Conservation (phyloP, 306 rosid genomes). For the Hippophae gyantsensis region DNA sequence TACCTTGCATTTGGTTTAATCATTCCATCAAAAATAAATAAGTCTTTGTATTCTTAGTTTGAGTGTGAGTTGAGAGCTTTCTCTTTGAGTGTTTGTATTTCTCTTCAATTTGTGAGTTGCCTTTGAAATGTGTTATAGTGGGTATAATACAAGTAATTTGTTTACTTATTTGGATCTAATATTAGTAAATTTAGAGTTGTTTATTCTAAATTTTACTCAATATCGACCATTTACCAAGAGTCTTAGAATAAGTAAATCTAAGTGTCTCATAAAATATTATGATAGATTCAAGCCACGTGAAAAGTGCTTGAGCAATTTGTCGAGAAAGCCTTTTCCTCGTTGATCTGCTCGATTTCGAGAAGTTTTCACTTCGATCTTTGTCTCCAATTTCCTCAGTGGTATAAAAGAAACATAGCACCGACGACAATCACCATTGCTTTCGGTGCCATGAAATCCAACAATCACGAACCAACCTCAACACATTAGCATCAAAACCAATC, state of each 20-base stretch:
- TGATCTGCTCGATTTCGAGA: slow-evolving; percentile 57
- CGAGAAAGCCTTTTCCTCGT: slow-evolving; percentile 51
- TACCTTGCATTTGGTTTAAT: no score
- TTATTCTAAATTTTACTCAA: no score
- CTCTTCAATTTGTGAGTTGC: no score
- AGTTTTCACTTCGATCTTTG: slow-evolving; percentile 35
- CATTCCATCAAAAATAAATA: no score
- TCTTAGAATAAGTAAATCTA: slow-evolving; percentile 78
- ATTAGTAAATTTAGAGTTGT: no score
- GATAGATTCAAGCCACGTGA: slow-evolving; percentile 72
- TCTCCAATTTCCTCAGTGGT: slow-evolving; percentile 34
- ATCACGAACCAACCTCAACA: not conserved
- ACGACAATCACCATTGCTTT: slow-evolving; percentile 91
- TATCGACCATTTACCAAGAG: slow-evolving; percentile 88
- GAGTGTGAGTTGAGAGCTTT: no score
- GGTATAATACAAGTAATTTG: no score
- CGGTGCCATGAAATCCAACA: slow-evolving; percentile 54
- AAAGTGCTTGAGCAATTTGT: slow-evolving; percentile 93
- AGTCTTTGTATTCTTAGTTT: no score
- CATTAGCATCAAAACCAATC: not conserved
- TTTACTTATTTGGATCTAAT: no score
- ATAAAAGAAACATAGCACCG: slow-evolving; percentile 70
- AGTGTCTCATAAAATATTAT: slow-evolving; percentile 72
- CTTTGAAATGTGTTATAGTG: no score
- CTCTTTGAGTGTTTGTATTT: no score